A percentile compares a stretch with the other conserved stretches of the same genome.
These are phyloP conservation scores for Erodium texanum DNA, from an alignment of 441 rosid species.

Conservation along the genomic window DNA sequence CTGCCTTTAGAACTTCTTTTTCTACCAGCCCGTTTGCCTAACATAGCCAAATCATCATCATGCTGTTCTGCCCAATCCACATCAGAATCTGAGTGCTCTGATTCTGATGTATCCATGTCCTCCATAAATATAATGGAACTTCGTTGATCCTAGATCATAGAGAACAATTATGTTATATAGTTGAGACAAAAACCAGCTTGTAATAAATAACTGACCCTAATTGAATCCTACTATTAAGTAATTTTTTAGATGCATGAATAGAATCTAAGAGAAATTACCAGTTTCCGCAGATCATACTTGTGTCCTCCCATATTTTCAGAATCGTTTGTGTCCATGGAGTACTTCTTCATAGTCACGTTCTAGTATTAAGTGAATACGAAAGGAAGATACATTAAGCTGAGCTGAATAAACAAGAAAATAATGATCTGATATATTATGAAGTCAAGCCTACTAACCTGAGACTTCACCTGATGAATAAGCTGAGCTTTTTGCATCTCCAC, in stretches of 20 bases:
- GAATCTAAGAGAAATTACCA: constrained; percentile 25
- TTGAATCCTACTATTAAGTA: too few relatives aligned
- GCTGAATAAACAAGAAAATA: not conserved
- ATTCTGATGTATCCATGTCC: constrained; percentile 89
- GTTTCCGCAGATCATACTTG: constrained; percentile 50
- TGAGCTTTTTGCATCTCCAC: constrained; percentile 59
- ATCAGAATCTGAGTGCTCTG: constrained; percentile 48
- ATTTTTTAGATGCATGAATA: not conserved
- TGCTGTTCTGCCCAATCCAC: not conserved
- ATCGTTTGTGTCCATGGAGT: constrained; percentile 21
- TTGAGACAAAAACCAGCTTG: too few relatives aligned
- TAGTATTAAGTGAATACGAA: constrained; percentile 22
- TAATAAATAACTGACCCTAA: too few relatives aligned
- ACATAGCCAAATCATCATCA: constrained; percentile 50
- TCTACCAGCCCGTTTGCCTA: constrained; percentile 23
- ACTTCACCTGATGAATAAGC: constrained; percentile 55
- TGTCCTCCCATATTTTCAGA: constrained; percentile 26
- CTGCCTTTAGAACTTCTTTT: constrained; percentile 38
- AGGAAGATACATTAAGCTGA: too few relatives aligned
- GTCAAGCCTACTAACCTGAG: constrained; percentile 39
- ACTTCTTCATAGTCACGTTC: constrained; percentile 40
- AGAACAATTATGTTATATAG: not conserved
- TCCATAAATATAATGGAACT: constrained; percentile 43
- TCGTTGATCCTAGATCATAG: constrained; percentile 33
- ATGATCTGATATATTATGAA: not conserved